These are phyloP conservation scores for Penicillium lividum DNA, from an alignment of 495 filamentous ascomycete species.

Conservation along the genomic window DNA sequence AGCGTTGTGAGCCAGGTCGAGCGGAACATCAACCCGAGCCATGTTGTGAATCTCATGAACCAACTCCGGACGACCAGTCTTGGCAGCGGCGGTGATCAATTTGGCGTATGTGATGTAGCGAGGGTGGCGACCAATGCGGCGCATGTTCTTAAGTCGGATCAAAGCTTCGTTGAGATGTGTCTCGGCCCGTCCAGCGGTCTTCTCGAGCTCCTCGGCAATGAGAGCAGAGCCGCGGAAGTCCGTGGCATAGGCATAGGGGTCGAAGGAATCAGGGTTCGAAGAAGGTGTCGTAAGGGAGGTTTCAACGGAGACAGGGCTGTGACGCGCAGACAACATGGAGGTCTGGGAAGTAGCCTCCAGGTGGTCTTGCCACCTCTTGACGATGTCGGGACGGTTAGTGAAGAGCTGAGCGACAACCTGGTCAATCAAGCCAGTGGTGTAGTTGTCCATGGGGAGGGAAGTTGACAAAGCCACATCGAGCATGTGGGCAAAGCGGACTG, in stretches of 20 bases:
- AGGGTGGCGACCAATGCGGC: constrained; percentile 85
- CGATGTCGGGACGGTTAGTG: constrained; percentile 55
- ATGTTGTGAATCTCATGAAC: constrained; percentile 85
- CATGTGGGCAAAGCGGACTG: constrained; percentile 62
- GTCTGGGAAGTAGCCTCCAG: constrained; percentile 42
- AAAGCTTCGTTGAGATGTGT: constrained; percentile 79
- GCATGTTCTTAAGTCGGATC: constrained; percentile 84
- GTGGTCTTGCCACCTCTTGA: constrained; percentile 58
- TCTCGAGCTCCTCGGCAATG: constrained; percentile 86
- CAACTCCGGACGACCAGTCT: constrained; percentile 73
- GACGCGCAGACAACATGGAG: constrained; percentile 36
- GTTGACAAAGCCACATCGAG: constrained; percentile 54
- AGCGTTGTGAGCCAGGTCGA: constrained; percentile 73
- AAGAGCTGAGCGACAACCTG: constrained; percentile 56
- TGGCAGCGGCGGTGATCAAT: constrained; percentile 86
- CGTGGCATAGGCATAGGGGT: constrained; percentile 85
- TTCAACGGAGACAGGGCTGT: constrained; percentile 43
- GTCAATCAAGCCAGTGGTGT: constrained; percentile 56
- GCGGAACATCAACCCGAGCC: constrained; percentile 83
- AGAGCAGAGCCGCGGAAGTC: constrained; percentile 89
- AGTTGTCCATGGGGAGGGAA: constrained; percentile 49
- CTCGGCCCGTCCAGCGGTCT: constrained; percentile 62
- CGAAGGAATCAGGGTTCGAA: constrained; percentile 72
- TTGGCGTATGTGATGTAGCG: constrained; percentile 96
- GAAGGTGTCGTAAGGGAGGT: constrained; percentile 41